Evolutionary conservation across 2,329 filamentous ascomycete genomes (phyloP).

Genomic region (Tolypocladium guangdongense): DNA sequence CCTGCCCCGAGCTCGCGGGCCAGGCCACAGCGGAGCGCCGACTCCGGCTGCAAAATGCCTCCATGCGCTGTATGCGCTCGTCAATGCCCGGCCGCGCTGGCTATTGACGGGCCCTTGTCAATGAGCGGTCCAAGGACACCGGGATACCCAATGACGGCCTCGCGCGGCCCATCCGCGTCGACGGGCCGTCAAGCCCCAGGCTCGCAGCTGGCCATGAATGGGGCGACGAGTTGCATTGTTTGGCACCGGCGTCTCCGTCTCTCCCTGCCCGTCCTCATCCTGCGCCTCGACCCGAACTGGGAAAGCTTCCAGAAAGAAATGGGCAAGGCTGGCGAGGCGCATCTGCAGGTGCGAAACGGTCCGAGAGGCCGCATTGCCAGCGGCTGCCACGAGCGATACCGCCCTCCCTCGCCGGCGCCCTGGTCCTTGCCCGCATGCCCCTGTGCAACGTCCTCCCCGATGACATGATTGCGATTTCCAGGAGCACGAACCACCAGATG

Average conservation of each 20-base stretch:
- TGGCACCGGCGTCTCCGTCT: neutral
- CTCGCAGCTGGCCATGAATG: neutral
- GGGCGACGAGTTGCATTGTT: neutral
- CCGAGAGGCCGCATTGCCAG: neutral
- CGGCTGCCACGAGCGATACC: neutral
- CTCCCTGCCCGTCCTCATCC: neutral
- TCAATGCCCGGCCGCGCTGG: neutral
- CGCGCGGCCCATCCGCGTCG: neutral
- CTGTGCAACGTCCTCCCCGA: neutral
- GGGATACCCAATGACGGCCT: neutral
- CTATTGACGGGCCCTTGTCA: neutral
- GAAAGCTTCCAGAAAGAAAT: neutral
- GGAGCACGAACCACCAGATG: neutral
- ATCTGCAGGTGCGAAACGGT: neutral
- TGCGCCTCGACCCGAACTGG: neutral
- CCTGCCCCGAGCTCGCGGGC: neutral
- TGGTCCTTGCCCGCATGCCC: neutral
- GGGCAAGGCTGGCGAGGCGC: neutral
- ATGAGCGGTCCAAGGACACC: neutral
- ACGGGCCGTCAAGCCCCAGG: neutral
- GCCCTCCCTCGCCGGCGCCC: neutral
- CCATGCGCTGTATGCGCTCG: neutral
- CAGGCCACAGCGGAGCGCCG: neutral
- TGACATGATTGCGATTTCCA: neutral
- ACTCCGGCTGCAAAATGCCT: neutral